Evolutionary conservation across 208 protist genomes (phyloP).

Genomic region (Trypanosomatidae sp.): DNA sequence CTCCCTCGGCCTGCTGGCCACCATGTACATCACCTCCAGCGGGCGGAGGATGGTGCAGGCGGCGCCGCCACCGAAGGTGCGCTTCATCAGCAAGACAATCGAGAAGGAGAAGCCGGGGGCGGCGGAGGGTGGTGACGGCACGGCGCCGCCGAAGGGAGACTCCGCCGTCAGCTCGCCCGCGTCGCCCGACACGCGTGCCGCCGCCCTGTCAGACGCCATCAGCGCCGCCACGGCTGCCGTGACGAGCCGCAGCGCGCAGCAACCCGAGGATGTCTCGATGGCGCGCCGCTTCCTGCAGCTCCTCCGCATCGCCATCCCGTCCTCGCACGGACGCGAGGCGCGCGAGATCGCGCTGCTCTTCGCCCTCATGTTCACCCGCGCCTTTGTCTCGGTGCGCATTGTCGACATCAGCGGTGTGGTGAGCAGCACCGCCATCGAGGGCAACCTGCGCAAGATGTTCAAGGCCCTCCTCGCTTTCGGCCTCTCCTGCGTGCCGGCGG

Average conservation of each 20-base stretch:
- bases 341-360: conserved; percentile 35
- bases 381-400: conserved; percentile 46
- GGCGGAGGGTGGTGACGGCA: background rate
- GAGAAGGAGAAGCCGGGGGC: background rate
- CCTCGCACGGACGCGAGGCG: conserved; percentile 33
- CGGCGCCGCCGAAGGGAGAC: background rate
- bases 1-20: conserved; percentile 25
- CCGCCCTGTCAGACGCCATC: background rate
- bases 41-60: conserved; percentile 26
- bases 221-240: conserved; percentile 1
- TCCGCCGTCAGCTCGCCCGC: background rate
- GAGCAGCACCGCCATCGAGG: conserved; percentile 30
- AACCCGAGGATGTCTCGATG: conserved; percentile 6
- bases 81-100: conserved; percentile 10
- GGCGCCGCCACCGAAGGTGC: conserved; percentile 14
- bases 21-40: conserved; percentile 26
- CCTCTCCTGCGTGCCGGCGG: conserved; percentile 41
- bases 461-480: conserved; percentile 32
- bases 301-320: conserved; percentile 53
- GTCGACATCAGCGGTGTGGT: conserved; percentile 31
- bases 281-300: conserved; percentile 33
- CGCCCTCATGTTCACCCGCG: conserved; percentile 42
- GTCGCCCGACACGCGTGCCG: conserved; percentile 6
- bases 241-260: background rate
- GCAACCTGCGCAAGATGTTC: conserved; percentile 31